Evolutionary conservation across 2,329 filamentous ascomycete species (phyloP), one percentile per base, ranked within the genome.

Genomic region (Aspergillus viridinutans): DNA sequence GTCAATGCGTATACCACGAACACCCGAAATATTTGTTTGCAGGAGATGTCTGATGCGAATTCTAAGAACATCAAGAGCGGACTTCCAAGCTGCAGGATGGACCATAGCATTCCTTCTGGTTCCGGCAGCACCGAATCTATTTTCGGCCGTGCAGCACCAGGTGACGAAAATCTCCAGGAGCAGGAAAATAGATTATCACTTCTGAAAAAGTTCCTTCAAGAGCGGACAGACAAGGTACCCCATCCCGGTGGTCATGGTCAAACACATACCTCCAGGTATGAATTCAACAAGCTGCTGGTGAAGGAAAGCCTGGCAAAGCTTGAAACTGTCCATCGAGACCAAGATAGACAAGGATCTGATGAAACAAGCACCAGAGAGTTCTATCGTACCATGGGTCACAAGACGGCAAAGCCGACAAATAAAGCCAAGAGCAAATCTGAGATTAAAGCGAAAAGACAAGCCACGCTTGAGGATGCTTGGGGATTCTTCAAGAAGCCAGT

Each of bases 371-470:
- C 59, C 17, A 62, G 70, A 50, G 52, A 64, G 28, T 67, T 69
- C 50, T 63, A 68, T 49, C 61, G 53, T 9, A 70, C 62, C 10
- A 74, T 74, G 72, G 56, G 51, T n/a, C 72, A 74, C 20, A 67
- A 65, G 55, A 50, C 65, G 8, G 53, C 60, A 4, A 68, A 60
- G 10, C 43, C 55, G 4, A 48, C 26, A 17, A 57, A 50, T 10
- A 67, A 66, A 42, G 38, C 48, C 4, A 60, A 61, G 20, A 61
- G 23, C 21, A 65, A 67, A 47, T 53, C 55, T 17, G 57, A 54
- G 21, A 55, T 52, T 14, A 59, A 62, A 29, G 63, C 64, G 0
- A 65, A 66, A 56, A 68, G 59, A 49, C 65, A 71, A 50, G 62
- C 64, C 8, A 70, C 65, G 0, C 54, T 73, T 8, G 66, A 67